Conservation (phyloP, 2,329 filamentous ascomycete species). For the Colletotrichum sp. region DNA sequence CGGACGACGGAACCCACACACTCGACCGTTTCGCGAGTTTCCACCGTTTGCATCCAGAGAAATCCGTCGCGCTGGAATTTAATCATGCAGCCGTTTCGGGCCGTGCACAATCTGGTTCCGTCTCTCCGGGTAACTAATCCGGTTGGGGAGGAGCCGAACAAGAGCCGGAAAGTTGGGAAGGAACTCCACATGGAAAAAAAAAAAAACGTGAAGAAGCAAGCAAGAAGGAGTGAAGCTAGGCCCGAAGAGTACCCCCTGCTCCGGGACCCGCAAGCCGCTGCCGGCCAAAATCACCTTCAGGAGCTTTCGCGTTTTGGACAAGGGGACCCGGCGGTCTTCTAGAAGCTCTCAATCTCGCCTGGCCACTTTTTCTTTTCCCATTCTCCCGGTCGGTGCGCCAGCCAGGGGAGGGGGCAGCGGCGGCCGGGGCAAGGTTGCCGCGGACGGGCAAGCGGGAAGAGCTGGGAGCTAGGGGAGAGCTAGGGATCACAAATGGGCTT, state of each 20-base stretch:
- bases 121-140: background rate
- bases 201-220: background rate
- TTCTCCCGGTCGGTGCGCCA: background rate
- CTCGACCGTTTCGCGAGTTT: background rate
- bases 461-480: background rate
- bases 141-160: slow-evolving; percentile 2
- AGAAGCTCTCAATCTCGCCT: slow-evolving; percentile 1
- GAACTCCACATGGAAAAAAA: background rate
- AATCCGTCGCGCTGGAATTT: background rate
- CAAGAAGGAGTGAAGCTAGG: background rate
- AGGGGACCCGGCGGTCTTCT: slow-evolving; percentile 2
- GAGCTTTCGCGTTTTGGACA: background rate
- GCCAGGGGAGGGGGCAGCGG: background rate
- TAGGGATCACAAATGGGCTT: background rate
- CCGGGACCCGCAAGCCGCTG: slow-evolving; percentile 10
- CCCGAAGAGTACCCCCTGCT: background rate
- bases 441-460: background rate
- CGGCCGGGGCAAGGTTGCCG: background rate
- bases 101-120: slow-evolving; percentile 1
- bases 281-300: slow-evolving; percentile 2
- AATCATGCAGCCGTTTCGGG: background rate
- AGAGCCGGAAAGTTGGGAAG: background rate
- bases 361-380: background rate
- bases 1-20: background rate
- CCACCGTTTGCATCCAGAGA: slow-evolving; percentile 1